A percentile compares a stretch with the other conserved stretches of the same genome.
Conservation (phyloP, 1,139 yeast genomes). For the Taphrina pruni region DNA sequence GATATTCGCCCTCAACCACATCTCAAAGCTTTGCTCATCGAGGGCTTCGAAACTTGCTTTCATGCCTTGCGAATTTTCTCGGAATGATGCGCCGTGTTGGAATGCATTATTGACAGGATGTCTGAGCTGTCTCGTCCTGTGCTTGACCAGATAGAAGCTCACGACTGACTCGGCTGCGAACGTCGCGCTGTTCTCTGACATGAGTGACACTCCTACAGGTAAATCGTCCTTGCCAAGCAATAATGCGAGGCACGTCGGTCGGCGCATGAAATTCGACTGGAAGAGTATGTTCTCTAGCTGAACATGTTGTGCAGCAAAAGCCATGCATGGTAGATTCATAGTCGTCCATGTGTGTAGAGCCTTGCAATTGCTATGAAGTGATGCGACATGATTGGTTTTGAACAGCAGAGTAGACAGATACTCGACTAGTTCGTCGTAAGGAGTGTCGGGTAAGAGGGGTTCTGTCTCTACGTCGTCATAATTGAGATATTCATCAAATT, state of each 20-base stretch:
- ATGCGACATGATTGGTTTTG: background rate
- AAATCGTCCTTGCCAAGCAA: slow-evolving; percentile 3
- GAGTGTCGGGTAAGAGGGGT: background rate
- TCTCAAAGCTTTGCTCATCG: slow-evolving; percentile 7
- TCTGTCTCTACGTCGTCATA: slow-evolving; percentile 5
- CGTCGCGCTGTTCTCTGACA: background rate
- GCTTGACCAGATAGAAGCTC: slow-evolving; percentile 6
- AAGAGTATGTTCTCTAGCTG: background rate
- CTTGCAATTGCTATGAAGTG: background rate
- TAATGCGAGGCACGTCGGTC: background rate
- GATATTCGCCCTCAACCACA: slow-evolving; percentile 9
- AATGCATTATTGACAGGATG: background rate
- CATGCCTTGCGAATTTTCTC: background rate
- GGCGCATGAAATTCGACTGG: slow-evolving; percentile 2
- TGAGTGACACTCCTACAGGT: slow-evolving; percentile 2
- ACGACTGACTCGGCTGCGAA: background rate
- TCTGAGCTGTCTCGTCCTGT: background rate
- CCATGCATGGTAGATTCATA: background rate
- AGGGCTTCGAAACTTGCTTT: background rate
- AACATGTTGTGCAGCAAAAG: background rate
- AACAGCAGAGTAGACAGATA: slow-evolving; percentile 4
- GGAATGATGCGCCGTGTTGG: background rate
- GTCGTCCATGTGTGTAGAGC: slow-evolving; percentile 3
- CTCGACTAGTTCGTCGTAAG: background rate
- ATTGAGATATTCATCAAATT: slow-evolving; percentile 14